Evolutionary conservation across 176 grass and related monocot species (phyloP), one percentile per base, ranked within the genome.

Genomic region (Dactylis glomerata): DNA sequence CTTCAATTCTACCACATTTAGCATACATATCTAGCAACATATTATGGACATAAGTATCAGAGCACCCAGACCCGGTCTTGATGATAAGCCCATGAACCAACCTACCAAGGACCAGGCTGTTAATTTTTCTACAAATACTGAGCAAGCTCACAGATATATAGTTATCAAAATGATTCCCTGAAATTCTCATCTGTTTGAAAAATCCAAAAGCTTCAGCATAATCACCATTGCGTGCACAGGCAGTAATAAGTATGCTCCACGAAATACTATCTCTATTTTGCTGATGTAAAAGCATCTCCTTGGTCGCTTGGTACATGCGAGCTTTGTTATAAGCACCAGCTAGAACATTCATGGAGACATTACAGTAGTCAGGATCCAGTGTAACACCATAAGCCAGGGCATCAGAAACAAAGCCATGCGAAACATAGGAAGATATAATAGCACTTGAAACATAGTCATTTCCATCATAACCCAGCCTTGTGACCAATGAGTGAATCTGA

Each of bases 11-110:
- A 64, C 95, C 95, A 74, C 92, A 98, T 84, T 98, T 95, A 42
- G 87, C 92, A 73, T 97, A 94, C 89, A 97, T 92, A 86, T 97
- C 89, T 40, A 97, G 61, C 84, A 95, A 78, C 83, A 91, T 45
- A 88, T 97, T 95, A 81, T 37, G 30, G 65, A 88, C 85, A 55
- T 73, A 88, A 76, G 87, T 92, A 59, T 98, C 89, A 9, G 77
- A 83, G 84, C 57, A 73, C 12, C 82, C 67, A 17, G 76, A 91
- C 49, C 73, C 72, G 42, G 87, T 95, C 87, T 95, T 98, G 41
- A 92, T 61, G 81, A 90, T 59, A 82, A 95, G 79, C 4, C 91
- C 89, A 67, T 98, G 93, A 83, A 98, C 71, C 45, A 51, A 83
- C 52, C 85, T 92, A 57, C 91, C 93, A 15, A 98, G 82, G 77